Base-by-base conservation (phyloP, 805 yeast genomes). In the Yamadazyma takamatsuzukensis region DNA sequence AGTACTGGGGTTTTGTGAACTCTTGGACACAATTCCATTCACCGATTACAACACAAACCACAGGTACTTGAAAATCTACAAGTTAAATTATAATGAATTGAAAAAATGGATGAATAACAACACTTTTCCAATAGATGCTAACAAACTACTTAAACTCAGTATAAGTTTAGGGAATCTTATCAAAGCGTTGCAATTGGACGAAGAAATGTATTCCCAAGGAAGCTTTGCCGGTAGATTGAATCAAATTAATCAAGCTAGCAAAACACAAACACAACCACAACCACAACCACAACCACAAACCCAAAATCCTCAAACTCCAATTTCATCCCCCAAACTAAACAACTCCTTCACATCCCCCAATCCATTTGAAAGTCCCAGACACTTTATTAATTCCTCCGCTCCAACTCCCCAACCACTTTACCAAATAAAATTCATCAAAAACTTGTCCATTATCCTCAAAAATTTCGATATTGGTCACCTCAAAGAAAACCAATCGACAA, bases 151-250 rank as follows among this genome's bases (percentile, higher is more conserved):
- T 27, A 66, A 66, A 43, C 43, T 67, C 19, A 66, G 67, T 13
- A 63, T 67, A 17, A 63, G 70, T 21, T 50, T 67, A 18, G 72
- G 72, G 1, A 65, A 64, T 41, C 47, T 65, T 21, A 37, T 64
- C 25, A 62, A 61, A 36, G 47, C 67, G 8, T 47, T 58, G 25
- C 59, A 59, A 34, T 34, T 47, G 16, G 70, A 66, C 37, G 59
- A 62, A 37, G 63, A 59, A 17, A 35, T 41, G 21, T 44, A 47
- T 25, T 46, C 40, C 14, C 26, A n/a, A 12, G 21, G 21, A 8
- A 19, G 11, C 10, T 19, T 10, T 10, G 11, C 7, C 21, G 11
- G 7, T 19, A 19, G 11, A 8, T 15, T 8, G 15, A 25, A 25
- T 9, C 18, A 29, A 15, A 21, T 15, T 5, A 7, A 15, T 11